Conservation (phyloP, 2,329 filamentous ascomycete genomes). For the Torrubiella hemipterigena region DNA sequence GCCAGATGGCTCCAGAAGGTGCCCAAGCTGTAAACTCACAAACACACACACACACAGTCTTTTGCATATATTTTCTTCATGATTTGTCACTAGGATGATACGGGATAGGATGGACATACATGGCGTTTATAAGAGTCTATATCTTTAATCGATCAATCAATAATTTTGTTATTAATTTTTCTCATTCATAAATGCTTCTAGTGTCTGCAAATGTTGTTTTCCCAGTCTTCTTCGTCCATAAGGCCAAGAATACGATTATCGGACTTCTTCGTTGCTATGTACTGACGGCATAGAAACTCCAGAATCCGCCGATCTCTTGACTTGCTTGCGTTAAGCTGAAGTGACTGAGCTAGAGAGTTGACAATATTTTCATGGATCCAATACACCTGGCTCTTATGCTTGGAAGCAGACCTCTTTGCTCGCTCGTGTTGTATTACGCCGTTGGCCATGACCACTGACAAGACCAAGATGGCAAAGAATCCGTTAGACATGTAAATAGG, state of each 20-base stretch:
- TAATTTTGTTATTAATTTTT: too few species aligned
- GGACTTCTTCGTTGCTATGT: too few species aligned
- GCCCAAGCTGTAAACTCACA: too few species aligned
- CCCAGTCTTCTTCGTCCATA: neutral
- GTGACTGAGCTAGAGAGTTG: conserved; percentile 1
- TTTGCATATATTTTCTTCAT: too few species aligned
- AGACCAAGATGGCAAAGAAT: conserved; percentile 5
- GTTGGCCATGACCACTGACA: conserved; percentile 6
- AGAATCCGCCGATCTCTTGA: conserved; percentile 10
- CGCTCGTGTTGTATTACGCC: conserved; percentile 4
- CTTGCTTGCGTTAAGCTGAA: conserved; percentile 2
- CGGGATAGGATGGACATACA: too few species aligned
- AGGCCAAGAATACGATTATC: too few species aligned
- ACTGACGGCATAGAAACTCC: conserved; percentile 7
- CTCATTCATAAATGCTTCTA: too few species aligned
- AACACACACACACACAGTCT: too few species aligned
- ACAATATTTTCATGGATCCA: conserved; percentile 4
- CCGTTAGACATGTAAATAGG: conserved; percentile 8
- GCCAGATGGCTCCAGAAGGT: too few species aligned
- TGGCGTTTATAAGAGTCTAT: too few species aligned
- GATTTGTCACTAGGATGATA: too few species aligned
- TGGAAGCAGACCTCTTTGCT: conserved; percentile 12
- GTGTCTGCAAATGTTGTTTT: conserved; percentile 3
- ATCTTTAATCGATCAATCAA: too few species aligned
- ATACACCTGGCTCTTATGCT: conserved; percentile 14